Percentiles rank a stretch among this genome's conserved stretches.
phyloP scores from a whole-genome alignment of 1,284 basidiomycete genomes.

The Volvariella volvacea region DNA sequence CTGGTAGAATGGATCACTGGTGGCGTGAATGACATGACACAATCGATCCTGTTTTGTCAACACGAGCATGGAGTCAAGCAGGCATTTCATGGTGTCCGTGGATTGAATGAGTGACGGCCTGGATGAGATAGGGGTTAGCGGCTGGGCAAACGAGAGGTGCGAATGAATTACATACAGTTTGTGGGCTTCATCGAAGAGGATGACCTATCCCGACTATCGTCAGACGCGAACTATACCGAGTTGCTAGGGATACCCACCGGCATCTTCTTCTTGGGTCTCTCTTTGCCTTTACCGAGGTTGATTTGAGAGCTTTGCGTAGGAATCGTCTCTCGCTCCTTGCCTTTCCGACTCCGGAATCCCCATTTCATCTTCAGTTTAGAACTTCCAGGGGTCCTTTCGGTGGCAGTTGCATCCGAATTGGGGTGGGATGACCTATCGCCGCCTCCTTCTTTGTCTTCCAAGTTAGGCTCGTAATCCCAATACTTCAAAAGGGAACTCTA shows the following conservation, averaged over 20 bases:
- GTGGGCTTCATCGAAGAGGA: conserved; percentile 81
- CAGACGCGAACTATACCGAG: neutral
- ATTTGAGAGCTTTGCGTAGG: neutral
- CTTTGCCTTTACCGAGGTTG: conserved; percentile 22
- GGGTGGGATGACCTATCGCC: conserved; percentile 21
- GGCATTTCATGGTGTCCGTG: conserved; percentile 71
- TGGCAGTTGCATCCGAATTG: conserved; percentile 26
- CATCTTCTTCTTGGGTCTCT: conserved; percentile 53
- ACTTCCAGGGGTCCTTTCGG: conserved; percentile 14
- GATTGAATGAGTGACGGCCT: conserved; percentile 72
- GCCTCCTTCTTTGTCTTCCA: conserved; percentile 19
- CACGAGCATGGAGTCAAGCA: conserved; percentile 79
- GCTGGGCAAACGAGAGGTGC: conserved; percentile 6
- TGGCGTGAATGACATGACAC: conserved; percentile 79
- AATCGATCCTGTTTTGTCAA: conserved; percentile 79
- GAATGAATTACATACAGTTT: conserved; percentile 47
- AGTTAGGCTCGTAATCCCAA: conserved; percentile 54
- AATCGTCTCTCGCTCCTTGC: conserved; percentile 19
- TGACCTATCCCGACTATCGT: conserved; percentile 31
- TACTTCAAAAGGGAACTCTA: conserved; percentile 68
- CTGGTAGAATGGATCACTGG: conserved; percentile 80
- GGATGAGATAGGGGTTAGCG: conserved; percentile 6
- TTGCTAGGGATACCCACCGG: conserved; percentile 37
- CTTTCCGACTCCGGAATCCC: conserved; percentile 13
- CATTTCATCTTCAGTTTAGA: conserved; percentile 24